Evolutionary conservation across 2,329 filamentous ascomycete species (phyloP).

Genomic region (Phialophora macrospora): DNA sequence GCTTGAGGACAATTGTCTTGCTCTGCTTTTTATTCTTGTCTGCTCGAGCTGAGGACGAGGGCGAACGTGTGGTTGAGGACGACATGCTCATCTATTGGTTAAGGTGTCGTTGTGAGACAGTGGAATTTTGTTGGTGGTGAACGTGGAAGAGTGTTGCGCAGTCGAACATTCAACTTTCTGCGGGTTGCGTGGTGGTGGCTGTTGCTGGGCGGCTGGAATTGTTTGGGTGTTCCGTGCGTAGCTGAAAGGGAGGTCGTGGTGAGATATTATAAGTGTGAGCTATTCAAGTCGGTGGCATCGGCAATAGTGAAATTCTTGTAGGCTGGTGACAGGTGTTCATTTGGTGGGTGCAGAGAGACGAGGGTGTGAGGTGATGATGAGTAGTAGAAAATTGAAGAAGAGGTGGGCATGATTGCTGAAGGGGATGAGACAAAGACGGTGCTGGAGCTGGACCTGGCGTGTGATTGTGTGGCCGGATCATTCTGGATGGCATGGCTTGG

Average conservation of each 20-base stretch:
- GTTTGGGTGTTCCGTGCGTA: conserved; percentile 22
- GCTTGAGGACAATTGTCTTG: conserved; percentile 46
- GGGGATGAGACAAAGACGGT: conserved; percentile 37
- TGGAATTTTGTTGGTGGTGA: conserved; percentile 11
- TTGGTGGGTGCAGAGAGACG: conserved; percentile 33
- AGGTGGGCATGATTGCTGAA: conserved; percentile 32
- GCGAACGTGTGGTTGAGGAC: conserved; percentile 39
- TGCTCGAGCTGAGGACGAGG: conserved; percentile 40
- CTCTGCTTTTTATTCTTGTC: conserved; percentile 42
- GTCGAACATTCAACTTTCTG: conserved; percentile 40
- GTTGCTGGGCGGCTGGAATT: conserved; percentile 27
- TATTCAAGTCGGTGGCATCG: conserved; percentile 35
- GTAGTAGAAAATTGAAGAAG: conserved; percentile 29
- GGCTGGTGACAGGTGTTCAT: conserved; percentile 37
- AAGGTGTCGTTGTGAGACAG: conserved; percentile 21
- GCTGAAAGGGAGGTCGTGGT: conserved; percentile 16
- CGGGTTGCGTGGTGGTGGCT: conserved; percentile 23
- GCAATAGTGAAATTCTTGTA: conserved; percentile 33
- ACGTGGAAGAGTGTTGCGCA: conserved; percentile 13
- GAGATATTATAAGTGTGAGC: conserved; percentile 26
- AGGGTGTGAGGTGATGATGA: conserved; percentile 29
- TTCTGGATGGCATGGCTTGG: conserved; percentile 33
- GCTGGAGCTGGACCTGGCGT: conserved; percentile 31
- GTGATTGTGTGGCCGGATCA: conserved; percentile 36
- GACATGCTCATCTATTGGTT: conserved; percentile 41